A percentile compares a stretch with the other conserved stretches of the same genome.
phyloP scores from a whole-genome alignment of 2,329 filamentous ascomycete species.

The Gaeumannomyces sp. region DNA sequence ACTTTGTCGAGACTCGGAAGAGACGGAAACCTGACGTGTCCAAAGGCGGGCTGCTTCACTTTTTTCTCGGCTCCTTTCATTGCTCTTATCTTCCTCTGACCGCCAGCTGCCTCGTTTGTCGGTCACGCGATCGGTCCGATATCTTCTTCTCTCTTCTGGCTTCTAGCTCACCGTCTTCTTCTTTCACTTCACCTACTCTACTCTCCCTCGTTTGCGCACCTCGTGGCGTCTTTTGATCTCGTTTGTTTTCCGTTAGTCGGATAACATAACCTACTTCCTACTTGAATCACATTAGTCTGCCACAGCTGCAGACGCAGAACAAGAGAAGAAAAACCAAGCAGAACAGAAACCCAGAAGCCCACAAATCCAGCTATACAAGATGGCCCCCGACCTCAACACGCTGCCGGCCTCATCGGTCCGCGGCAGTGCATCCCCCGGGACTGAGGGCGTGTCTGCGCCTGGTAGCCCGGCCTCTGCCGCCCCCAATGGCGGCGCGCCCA shows the following conservation, averaged over 20 bases:
- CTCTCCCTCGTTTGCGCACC: neutral
- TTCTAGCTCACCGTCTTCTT: neutral
- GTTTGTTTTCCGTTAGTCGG: constrained; percentile 5
- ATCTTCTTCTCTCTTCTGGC: neutral
- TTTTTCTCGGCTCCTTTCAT: neutral
- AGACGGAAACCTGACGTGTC: neutral
- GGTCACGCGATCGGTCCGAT: neutral
- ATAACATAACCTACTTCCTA: constrained; percentile 2
- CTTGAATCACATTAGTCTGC: constrained; percentile 3
- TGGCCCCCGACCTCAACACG: constrained; percentile 72
- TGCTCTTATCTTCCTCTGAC: neutral
- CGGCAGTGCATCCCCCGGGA: constrained; percentile 10
- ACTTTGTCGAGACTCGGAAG: neutral
- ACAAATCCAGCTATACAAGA: constrained; percentile 25
- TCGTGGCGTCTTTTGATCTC: constrained; percentile 1
- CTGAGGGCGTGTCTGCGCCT: neutral
- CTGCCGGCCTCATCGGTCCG: constrained; percentile 49
- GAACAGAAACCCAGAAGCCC: constrained; percentile 13
- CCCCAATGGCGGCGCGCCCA: constrained; percentile 18
- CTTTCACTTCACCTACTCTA: neutral
- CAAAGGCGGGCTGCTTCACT: neutral
- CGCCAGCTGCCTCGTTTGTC: neutral
- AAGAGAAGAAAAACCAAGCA: neutral
- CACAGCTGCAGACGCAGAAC: neutral
- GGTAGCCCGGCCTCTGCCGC: neutral